Base-by-base conservation (phyloP, 148 eudicot species). In the Rhododendron ovatum region DNA sequence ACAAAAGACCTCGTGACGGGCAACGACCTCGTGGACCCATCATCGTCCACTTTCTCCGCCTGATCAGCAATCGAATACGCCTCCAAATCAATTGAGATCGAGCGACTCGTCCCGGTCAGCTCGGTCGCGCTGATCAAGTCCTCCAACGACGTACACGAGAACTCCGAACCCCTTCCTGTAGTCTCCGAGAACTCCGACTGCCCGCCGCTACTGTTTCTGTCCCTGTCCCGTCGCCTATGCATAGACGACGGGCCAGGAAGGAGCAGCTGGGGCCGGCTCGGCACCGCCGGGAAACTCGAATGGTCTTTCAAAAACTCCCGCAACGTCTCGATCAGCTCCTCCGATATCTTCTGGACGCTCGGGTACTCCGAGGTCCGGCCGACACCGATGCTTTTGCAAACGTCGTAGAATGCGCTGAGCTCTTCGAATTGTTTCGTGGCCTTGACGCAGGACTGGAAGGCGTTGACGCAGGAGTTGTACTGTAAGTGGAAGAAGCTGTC, bases 251-350 rank as follows among this genome's bases (percentile, higher is more conserved):
- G 86, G 0, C 80, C 59, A 0, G 90, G 91, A 45, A 91, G 81
- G 30, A 85, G 85, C 37, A 87, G n/a, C 81, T 61, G 88, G 43
- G 74, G 84, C 51, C 51, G 26, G 37, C 78, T 86, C 0, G 86
- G 79, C 2, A 92, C 57, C 13, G 85, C 28, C 12, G 95, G 90
- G 22, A 94, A 94, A 9, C 97, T 92, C 5, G 95, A 88, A 7
- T 95, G 93, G 57, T 96, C 98, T 67, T 95, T 95, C 85, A 96
- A 89, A 67, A 92, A 95, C 61, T 96, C 99, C 69, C 91, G 92
- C 1, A 95, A 84, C 0, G 99, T 92, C 50, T 91, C 94, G 1
- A 95, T 73, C 13, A 94, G 33, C 82, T 95, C 99, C 22, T 90
- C 90, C 0, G 99, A 93, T 13, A 95, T 88, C 41, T 59, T 87